These are phyloP conservation scores for Lachnellula suecica DNA, from an alignment of 2,329 filamentous ascomycete species.

Conservation along the genomic window DNA sequence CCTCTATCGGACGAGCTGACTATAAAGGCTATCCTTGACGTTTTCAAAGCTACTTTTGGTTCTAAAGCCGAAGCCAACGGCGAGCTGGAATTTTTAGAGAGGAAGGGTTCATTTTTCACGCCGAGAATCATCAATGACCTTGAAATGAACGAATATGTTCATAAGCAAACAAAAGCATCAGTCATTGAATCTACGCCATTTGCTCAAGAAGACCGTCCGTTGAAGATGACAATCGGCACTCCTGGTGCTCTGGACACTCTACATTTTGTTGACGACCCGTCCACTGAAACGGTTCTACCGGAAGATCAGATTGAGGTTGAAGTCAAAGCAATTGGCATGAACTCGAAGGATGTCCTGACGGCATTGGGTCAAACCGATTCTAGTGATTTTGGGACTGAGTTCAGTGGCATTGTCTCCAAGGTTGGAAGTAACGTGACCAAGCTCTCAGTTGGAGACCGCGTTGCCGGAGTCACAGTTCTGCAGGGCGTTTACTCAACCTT, in stretches of 20 bases:
- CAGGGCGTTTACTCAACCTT: conserved; percentile 25
- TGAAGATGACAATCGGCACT: conserved; percentile 24
- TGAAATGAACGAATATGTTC: conserved; percentile 29
- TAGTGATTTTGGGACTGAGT: conserved; percentile 36
- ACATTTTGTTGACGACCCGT: conserved; percentile 25
- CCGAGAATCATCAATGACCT: conserved; percentile 26
- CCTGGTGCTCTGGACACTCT: conserved; percentile 29
- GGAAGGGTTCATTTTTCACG: conserved; percentile 28
- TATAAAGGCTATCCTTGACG: conserved; percentile 14
- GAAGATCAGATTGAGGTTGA: conserved; percentile 28
- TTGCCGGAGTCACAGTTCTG: conserved; percentile 26
- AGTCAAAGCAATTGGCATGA: conserved; percentile 32
- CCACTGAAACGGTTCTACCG: conserved; percentile 5
- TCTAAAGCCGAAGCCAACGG: conserved; percentile 14
- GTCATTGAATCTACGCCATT: conserved; percentile 19
- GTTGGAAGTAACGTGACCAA: conserved; percentile 30
- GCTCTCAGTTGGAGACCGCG: conserved; percentile 32
- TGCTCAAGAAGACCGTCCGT: conserved; percentile 15
- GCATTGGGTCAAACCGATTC: conserved; percentile 33
- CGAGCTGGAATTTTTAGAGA: conserved; percentile 27
- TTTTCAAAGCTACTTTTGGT: conserved; percentile 20
- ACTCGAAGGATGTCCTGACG: conserved; percentile 31
- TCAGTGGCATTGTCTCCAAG: conserved; percentile 33
- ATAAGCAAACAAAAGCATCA: conserved; percentile 21
- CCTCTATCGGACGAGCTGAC: conserved; percentile 35